A percentile compares a stretch with the other conserved stretches of the same genome.
Conservation (phyloP, 768 basidiomycete species). For the Boletus fagicola region DNA sequence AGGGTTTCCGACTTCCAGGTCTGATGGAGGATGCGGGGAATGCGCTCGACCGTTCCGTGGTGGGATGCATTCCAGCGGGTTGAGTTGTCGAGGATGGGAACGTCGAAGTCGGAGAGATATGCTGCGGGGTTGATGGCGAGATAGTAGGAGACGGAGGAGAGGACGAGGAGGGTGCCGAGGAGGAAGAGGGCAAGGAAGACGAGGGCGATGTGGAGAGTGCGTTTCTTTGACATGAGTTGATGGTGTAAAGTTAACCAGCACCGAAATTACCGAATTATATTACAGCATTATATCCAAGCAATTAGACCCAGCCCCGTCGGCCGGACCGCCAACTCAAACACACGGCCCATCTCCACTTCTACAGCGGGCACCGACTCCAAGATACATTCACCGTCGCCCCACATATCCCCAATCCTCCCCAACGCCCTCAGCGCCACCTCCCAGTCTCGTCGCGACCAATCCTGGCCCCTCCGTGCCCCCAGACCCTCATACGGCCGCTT, state of each 20-base stretch:
- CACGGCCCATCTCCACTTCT: conserved; percentile 44
- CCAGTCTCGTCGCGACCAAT: conserved; percentile 75
- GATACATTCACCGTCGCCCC: conserved; percentile 56
- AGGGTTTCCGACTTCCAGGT: conserved; percentile 95
- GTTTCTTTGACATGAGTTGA: conserved; percentile 41
- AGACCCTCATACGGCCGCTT: conserved; percentile 43
- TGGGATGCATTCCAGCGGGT: conserved; percentile 64
- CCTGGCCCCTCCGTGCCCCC: conserved; percentile 66
- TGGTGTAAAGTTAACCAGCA: conserved; percentile 4
- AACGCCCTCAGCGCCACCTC: conserved; percentile 48
- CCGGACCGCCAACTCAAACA: conserved; percentile 48
- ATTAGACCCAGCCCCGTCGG: conserved; percentile 38
- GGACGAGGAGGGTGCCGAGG: conserved; percentile 84
- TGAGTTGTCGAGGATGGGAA: conserved; percentile 54
- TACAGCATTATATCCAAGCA: too few relatives aligned
- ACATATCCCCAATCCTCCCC: conserved; percentile 46
- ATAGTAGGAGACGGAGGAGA: conserved; percentile 89
- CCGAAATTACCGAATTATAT: background rate
- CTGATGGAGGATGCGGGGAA: conserved; percentile 95
- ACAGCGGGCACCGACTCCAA: conserved; percentile 48
- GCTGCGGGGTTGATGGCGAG: conserved; percentile 76
- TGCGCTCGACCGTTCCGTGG: conserved; percentile 63
- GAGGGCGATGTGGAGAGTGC: conserved; percentile 47
- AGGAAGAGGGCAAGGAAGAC: conserved; percentile 72
- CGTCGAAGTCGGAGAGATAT: conserved; percentile 77